Evolutionary conservation across 768 basidiomycete genomes (phyloP), one percentile per base, ranked within the genome.

Genomic region (Ephemerocybe angulata): DNA sequence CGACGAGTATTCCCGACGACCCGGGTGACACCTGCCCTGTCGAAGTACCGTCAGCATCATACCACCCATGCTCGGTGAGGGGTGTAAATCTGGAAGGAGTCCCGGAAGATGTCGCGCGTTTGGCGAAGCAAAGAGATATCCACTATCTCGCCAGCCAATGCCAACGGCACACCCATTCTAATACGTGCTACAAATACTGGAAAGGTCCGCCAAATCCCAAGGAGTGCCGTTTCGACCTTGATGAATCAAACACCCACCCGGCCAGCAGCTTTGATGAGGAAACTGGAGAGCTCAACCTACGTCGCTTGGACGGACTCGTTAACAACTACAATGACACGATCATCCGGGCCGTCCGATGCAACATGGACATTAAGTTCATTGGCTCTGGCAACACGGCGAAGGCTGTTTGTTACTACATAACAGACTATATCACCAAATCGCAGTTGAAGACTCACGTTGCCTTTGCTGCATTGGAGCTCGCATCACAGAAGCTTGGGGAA

Each of bases 291-390:
- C 25, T 79, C 0, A 44, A 11, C 15, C 46, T 77, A 0, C 59
- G 65, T 1, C 65, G 68, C 33, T 37, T 76, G 0, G 67, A 81
- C 63, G 71, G 75, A 0, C 25, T 74, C 46, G 72, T 79, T 0
- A 80, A 79, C 42, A 70, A 76, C 50, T 79, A 73, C 53, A 78
- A 78, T 60, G 50, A 43, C 0, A 72, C 69, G 0, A 76, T 79
- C 1, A 8, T 78, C 1, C 35, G 65, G 19, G 59, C 63, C 0
- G 53, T 78, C 0, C 53, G 69, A 1, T 74, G 73, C 42, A 81
- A 81, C 49, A 77, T 76, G 71, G 79, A 80, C 50, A 74, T 80
- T 1, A 76, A 78, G 54, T 76, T 70, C 41, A 70, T 81, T 13
- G 70, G 69, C 0, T 77, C 76, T 0, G 78, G 78, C 0, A 35